Conservation (phyloP, 352 stramenopile genomes). For the Phytophthora melonis region DNA sequence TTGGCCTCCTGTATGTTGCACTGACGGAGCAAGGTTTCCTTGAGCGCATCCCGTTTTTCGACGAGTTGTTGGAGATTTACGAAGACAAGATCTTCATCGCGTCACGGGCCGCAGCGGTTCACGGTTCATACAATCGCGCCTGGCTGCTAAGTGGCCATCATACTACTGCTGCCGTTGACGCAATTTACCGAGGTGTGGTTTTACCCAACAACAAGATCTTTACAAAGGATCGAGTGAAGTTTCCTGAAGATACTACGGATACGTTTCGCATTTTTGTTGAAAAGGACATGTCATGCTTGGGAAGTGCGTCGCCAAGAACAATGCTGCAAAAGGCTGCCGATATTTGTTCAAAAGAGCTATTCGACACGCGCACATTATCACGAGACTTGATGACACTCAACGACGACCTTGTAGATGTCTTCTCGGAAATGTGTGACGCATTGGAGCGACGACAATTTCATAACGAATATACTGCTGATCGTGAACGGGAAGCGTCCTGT, state of each 20-base stretch:
- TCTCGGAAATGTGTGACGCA: constrained; percentile 29
- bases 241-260: background rate
- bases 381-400: constrained; percentile 41
- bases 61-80: constrained; percentile 36
- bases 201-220: constrained; percentile 23
- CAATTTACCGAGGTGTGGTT: constrained; percentile 31
- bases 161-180: constrained; percentile 30
- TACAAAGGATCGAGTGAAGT: background rate
- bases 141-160: constrained; percentile 39
- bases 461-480: constrained; percentile 35
- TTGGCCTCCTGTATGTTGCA: constrained; percentile 44
- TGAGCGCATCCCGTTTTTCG: constrained; percentile 38
- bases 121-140: constrained; percentile 32
- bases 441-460: constrained; percentile 5
- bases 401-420: constrained; percentile 40
- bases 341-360: constrained; percentile 27
- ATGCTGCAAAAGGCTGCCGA: constrained; percentile 23
- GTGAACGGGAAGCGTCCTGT: constrained; percentile 9
- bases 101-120: constrained; percentile 28
- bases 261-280: constrained; percentile 8
- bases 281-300: constrained; percentile 28
- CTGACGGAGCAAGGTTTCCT: constrained; percentile 30
- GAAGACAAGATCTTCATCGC: constrained; percentile 42
- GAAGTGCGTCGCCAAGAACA: constrained; percentile 7
- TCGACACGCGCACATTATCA: constrained; percentile 39